Conservation (phyloP, 1,284 basidiomycete genomes). For the Naganishia albida region DNA sequence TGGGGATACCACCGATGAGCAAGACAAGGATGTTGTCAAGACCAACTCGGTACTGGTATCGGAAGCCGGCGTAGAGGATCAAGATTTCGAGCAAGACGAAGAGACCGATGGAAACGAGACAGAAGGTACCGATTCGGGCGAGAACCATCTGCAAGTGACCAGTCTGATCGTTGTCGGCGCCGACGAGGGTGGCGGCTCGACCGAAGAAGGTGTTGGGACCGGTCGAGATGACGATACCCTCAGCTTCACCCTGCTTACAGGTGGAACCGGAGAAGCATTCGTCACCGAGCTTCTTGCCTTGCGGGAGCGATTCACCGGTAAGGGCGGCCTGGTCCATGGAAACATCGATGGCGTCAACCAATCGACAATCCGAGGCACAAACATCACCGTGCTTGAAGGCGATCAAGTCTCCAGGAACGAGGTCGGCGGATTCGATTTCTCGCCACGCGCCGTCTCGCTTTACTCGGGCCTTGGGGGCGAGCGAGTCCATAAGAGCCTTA, state of each 20-base stretch:
- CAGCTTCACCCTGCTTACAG: constrained; percentile 95
- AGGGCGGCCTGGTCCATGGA: constrained; percentile 96
- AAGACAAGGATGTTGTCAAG: constrained; percentile 95
- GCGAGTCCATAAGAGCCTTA: constrained; percentile 98
- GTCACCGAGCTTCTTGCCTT: constrained; percentile 85
- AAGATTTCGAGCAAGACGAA: constrained; percentile 89
- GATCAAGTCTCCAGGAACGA: constrained; percentile 92
- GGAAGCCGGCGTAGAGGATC: constrained; percentile 83
- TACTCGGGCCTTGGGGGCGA: constrained; percentile 93
- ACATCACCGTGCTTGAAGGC: constrained; percentile 98
- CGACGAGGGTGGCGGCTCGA: constrained; percentile 91
- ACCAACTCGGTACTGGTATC: constrained; percentile 86
- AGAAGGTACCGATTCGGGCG: constrained; percentile 93
- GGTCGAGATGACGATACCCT: constrained; percentile 94
- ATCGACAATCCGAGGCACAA: constrained; percentile 92
- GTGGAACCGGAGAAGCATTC: constrained; percentile 98
- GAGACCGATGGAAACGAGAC: constrained; percentile 86
- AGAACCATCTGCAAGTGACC: constrained; percentile 98
- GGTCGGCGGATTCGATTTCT: constrained; percentile 82
- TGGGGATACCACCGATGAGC: constrained; percentile 97
- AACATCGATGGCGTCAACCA: constrained; percentile 90
- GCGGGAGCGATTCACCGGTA: constrained; percentile 92
- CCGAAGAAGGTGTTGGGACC: constrained; percentile 96
- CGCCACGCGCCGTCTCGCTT: constrained; percentile 79
- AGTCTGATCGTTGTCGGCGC: constrained; percentile 91